phyloP scores from a whole-genome alignment of 2,329 filamentous ascomycete species.

The Ilyonectria robusta region DNA sequence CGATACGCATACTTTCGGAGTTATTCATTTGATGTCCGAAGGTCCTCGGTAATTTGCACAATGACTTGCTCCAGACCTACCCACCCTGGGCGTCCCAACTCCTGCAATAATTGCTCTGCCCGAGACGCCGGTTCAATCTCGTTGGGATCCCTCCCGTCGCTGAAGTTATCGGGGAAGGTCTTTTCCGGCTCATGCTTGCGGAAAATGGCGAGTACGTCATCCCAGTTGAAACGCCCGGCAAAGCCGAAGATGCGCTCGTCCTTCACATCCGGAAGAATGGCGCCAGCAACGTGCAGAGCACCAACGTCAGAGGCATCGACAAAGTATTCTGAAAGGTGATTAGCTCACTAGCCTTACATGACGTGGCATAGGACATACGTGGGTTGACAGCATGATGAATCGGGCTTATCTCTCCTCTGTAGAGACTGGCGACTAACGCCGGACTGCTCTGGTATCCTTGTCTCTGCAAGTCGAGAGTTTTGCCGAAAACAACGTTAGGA shows the following conservation, averaged over 20 bases:
- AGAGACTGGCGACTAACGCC: constrained; percentile 34
- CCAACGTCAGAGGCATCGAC: background rate
- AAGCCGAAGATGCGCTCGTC: constrained; percentile 53
- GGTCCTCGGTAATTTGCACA: background rate
- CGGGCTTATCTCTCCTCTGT: constrained; percentile 25
- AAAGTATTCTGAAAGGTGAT: background rate
- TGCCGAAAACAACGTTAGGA: constrained; percentile 44
- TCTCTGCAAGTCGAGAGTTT: constrained; percentile 32
- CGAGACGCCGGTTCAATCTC: constrained; percentile 6
- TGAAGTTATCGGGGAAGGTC: constrained; percentile 45
- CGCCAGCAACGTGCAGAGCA: background rate
- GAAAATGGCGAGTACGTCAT: constrained; percentile 54
- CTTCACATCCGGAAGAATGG: constrained; percentile 42
- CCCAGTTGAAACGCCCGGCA: constrained; percentile 62
- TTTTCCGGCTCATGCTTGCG: constrained; percentile 38
- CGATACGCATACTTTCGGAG: too few species aligned
- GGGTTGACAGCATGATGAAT: background rate
- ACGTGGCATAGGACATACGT: background rate
- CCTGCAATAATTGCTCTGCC: constrained; percentile 5
- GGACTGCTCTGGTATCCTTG: constrained; percentile 40
- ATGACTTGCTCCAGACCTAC: background rate
- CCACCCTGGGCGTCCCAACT: constrained; percentile 10
- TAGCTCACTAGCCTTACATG: background rate
- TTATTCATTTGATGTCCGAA: too few species aligned
- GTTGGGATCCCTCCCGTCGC: constrained; percentile 15